Conservation (phyloP, 305 asterid genomes). For the Fraxinus floribunda region DNA sequence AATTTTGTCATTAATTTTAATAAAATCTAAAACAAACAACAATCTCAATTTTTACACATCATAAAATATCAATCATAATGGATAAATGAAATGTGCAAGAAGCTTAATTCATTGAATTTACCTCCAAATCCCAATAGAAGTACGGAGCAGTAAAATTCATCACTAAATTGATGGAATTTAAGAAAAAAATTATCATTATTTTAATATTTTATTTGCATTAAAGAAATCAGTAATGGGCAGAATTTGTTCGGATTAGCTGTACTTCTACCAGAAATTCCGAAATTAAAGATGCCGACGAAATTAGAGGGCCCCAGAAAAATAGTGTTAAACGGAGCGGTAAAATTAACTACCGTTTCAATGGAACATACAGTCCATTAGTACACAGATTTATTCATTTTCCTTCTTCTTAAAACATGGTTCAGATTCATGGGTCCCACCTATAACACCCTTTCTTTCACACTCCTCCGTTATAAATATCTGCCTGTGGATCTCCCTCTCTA, state of each 20-base stretch:
- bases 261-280: neutral
- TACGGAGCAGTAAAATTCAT: neutral
- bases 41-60: no score
- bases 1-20: no score
- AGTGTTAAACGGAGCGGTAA: neutral
- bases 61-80: no score
- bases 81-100: no score
- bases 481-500: neutral
- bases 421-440: conserved; percentile 8
- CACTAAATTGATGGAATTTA: no score
- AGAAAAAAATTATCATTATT: no score
- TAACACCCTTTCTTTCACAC: neutral
- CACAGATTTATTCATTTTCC: neutral
- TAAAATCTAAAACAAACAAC: no score
- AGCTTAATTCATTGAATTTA: no score
- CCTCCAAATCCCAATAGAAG: neutral
- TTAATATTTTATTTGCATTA: neutral
- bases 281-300: neutral
- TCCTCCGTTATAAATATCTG: conserved; percentile 26
- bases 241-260: neutral
- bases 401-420: neutral
- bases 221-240: neutral
- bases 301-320: neutral
- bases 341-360: conserved; percentile 14
- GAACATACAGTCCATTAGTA: neutral